A percentile compares a stretch with the other conserved stretches of the same genome.
Evolutionary conservation across 768 basidiomycete genomes (phyloP).

Genomic region (Strobilomyces dryophilus): DNA sequence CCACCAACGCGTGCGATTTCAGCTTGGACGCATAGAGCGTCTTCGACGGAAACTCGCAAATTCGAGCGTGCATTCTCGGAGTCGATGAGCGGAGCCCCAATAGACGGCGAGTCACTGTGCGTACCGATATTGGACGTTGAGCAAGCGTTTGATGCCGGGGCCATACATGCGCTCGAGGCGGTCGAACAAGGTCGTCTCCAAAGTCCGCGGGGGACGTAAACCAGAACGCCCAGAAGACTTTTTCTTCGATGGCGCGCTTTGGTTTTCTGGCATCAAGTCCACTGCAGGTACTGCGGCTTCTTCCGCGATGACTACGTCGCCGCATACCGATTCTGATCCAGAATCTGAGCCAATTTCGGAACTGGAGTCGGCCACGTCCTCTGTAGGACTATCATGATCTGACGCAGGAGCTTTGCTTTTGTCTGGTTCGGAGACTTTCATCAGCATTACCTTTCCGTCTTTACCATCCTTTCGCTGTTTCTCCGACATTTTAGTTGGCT

Average conservation of each 20-base stretch:
- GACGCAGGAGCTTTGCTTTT: neutral
- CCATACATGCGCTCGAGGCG: constrained; percentile 90
- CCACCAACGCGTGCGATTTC: constrained; percentile 66
- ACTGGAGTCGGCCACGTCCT: constrained; percentile 2
- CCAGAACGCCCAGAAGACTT: constrained; percentile 7
- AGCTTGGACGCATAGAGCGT: constrained; percentile 75
- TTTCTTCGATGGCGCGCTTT: constrained; percentile 5
- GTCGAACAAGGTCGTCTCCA: constrained; percentile 91
- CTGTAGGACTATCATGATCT: neutral
- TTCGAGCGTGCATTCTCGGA: constrained; percentile 79
- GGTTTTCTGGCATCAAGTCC: neutral
- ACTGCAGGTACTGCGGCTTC: constrained; percentile 7
- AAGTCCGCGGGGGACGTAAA: constrained; percentile 59
- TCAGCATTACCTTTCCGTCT: neutral
- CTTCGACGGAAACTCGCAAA: constrained; percentile 81
- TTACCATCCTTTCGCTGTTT: neutral
- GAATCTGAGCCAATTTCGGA: constrained; percentile 11
- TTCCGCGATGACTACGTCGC: constrained; percentile 18
- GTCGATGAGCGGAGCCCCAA: neutral
- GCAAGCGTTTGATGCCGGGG: constrained; percentile 73
- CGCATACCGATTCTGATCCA: constrained; percentile 18
- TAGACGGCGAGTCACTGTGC: constrained; percentile 11
- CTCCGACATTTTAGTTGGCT: constrained; percentile 1
- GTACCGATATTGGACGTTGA: constrained; percentile 86
- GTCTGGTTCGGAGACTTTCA: neutral